A percentile compares a stretch with the other conserved stretches of the same genome.
phyloP scores from a whole-genome alignment of 495 filamentous ascomycete species.

The Collariella sp. region DNA sequence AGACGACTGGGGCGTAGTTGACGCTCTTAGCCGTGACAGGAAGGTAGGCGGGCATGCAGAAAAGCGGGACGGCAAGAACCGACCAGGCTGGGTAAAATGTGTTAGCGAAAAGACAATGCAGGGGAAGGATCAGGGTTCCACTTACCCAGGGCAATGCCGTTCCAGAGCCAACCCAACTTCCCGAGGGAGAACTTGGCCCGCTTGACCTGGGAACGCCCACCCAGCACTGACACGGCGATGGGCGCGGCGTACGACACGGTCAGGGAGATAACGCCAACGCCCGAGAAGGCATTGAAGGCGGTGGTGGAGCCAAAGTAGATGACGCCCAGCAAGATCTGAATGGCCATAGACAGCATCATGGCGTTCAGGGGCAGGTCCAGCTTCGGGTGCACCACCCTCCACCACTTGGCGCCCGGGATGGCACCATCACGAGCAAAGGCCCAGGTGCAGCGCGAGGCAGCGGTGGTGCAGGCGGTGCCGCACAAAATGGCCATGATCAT shows the following conservation, averaged over 20 bases:
- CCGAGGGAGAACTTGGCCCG: constrained; percentile 49
- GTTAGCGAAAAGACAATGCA: constrained; percentile 12
- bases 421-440: constrained; percentile 53
- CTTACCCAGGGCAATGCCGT: constrained; percentile 48
- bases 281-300: constrained; percentile 53
- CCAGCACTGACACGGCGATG: constrained; percentile 47
- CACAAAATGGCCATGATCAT: constrained; percentile 48
- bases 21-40: constrained; percentile 51
- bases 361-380: constrained; percentile 44
- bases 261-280: constrained; percentile 53
- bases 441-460: constrained; percentile 51
- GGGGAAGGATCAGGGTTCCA: constrained; percentile 4
- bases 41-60: constrained; percentile 54
- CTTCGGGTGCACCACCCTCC: constrained; percentile 36
- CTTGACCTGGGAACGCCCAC: constrained; percentile 43
- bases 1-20: constrained; percentile 58
- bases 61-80: constrained; percentile 52
- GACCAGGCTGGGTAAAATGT: constrained; percentile 44
- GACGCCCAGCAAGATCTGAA: constrained; percentile 39
- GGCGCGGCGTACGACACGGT: constrained; percentile 51
- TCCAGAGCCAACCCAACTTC: constrained; percentile 46
- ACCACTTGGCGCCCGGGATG: constrained; percentile 48
- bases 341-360: constrained; percentile 42
- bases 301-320: constrained; percentile 47
- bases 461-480: constrained; percentile 53